Percentiles rank a stretch among this genome's conserved stretches.
These are phyloP conservation scores for Kentomonas sorsogonicus DNA, from an alignment of 208 protist genomes.

Conservation along the genomic window DNA sequence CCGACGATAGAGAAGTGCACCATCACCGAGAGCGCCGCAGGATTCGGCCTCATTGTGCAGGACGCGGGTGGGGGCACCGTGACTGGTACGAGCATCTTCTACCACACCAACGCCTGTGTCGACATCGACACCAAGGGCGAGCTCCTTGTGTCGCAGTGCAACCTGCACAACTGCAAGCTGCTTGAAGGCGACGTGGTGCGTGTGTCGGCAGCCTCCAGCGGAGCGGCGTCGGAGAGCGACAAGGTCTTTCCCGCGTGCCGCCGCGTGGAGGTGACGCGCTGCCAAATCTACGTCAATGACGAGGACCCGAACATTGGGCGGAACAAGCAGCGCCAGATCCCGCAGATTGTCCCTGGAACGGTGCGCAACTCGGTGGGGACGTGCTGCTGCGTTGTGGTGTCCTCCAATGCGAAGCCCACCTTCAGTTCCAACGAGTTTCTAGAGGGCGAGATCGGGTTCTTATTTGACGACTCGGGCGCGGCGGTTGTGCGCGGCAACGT, in stretches of 20 bases:
- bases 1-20: conserved; percentile 52
- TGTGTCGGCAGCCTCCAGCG: conserved; percentile 35
- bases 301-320: background rate
- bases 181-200: conserved; percentile 45
- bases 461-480: conserved; percentile 55
- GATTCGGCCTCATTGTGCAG: conserved; percentile 58
- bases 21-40: conserved; percentile 64
- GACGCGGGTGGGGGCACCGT: conserved; percentile 54
- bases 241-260: conserved; percentile 24
- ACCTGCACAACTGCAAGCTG: conserved; percentile 44
- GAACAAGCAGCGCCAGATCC: background rate
- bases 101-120: conserved; percentile 45
- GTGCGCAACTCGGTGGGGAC: background rate
- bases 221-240: conserved; percentile 15
- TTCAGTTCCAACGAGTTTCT: conserved; percentile 64
- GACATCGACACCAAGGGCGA: conserved; percentile 75
- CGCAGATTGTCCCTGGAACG: background rate
- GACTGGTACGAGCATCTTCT: conserved; percentile 43
- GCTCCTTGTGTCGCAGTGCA: conserved; percentile 49
- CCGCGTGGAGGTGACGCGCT: conserved; percentile 48
- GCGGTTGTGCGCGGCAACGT: conserved; percentile 65
- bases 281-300: conserved; percentile 50
- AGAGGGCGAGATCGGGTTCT: conserved; percentile 70
- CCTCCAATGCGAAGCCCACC: conserved; percentile 52
- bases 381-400: conserved; percentile 65